A percentile compares a stretch with the other conserved stretches of the same genome.
Evolutionary conservation across 2,329 filamentous ascomycete genomes (phyloP).

Genomic region (Apiospora koreana): DNA sequence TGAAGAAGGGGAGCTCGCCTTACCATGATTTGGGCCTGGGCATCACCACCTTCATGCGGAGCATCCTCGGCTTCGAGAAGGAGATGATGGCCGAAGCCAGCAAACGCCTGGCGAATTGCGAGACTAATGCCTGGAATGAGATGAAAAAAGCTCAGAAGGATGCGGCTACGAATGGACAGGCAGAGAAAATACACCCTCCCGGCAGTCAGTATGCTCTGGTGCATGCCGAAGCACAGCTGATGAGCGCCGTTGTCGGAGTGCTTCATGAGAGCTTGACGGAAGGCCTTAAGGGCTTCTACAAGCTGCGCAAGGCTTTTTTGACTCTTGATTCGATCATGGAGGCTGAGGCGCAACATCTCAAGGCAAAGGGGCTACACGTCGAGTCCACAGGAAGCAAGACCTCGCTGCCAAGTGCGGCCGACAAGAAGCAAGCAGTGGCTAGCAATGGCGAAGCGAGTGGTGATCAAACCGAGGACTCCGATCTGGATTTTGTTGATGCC

Average conservation of each 20-base stretch:
- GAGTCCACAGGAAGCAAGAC: slow-evolving; percentile 21
- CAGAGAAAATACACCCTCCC: slow-evolving; percentile 67
- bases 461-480: slow-evolving; percentile 38
- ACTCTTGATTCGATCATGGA: slow-evolving; percentile 79
- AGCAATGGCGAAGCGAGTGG: slow-evolving; percentile 37
- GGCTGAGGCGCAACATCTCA: slow-evolving; percentile 64
- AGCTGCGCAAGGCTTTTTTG: slow-evolving; percentile 83
- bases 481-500: slow-evolving; percentile 59
- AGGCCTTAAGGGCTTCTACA: slow-evolving; percentile 88
- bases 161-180: slow-evolving; percentile 27
- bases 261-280: slow-evolving; percentile 93
- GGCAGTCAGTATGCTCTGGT: slow-evolving; percentile 87
- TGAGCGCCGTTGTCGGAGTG: slow-evolving; percentile 85
- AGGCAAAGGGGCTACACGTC: slow-evolving; percentile 32
- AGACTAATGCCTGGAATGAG: slow-evolving; percentile 74
- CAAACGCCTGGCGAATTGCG: slow-evolving; percentile 70
- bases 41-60: slow-evolving; percentile 81
- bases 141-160: slow-evolving; percentile 74
- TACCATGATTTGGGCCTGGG: slow-evolving; percentile 86
- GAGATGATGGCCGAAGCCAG: slow-evolving; percentile 84
- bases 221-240: slow-evolving; percentile 82
- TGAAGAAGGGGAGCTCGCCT: slow-evolving; percentile 74
- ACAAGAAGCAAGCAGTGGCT: slow-evolving; percentile 25
- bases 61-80: slow-evolving; percentile 88
- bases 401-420: slow-evolving; percentile 20